A percentile compares a stretch with the other conserved stretches of the same genome.
These are phyloP conservation scores for Cytospora piceae DNA, from an alignment of 2,329 filamentous ascomycete genomes.

Conservation along the genomic window DNA sequence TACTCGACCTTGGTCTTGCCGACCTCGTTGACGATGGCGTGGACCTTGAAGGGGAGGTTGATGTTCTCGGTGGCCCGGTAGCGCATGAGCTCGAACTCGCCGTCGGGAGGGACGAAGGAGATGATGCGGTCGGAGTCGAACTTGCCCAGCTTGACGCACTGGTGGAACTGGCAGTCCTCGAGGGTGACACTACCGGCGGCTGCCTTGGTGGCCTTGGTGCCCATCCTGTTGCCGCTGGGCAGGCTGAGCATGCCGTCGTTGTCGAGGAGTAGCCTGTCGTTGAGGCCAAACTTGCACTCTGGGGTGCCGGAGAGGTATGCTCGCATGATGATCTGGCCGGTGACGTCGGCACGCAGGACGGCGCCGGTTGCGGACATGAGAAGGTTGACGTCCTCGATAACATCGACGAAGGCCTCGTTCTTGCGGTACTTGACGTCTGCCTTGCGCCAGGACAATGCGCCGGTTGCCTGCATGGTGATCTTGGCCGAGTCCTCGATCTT, in stretches of 20 bases:
- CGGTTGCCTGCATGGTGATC: slow-evolving; percentile 99
- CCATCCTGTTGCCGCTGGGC: slow-evolving; percentile 75
- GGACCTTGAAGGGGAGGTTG: slow-evolving; percentile 97
- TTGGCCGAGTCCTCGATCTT: slow-evolving; percentile 90
- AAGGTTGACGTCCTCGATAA: slow-evolving; percentile 98
- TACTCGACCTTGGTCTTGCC: slow-evolving; percentile 98
- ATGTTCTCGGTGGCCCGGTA: slow-evolving; percentile 98
- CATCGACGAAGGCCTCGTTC: slow-evolving; percentile 98
- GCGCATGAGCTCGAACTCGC: slow-evolving; percentile 98
- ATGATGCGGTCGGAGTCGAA: slow-evolving; percentile 98
- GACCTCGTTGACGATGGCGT: slow-evolving; percentile 97
- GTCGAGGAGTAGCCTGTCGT: slow-evolving; percentile 92
- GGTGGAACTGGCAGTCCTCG: slow-evolving; percentile 98
- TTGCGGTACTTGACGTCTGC: slow-evolving; percentile 99
- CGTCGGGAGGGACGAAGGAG: slow-evolving; percentile 93
- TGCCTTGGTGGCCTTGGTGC: slow-evolving; percentile 89
- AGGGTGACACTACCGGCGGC: slow-evolving; percentile 94
- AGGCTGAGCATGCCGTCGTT: slow-evolving; percentile 67
- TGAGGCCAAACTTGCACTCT: slow-evolving; percentile 98
- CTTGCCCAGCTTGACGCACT: slow-evolving; percentile 96
- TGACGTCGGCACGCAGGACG: slow-evolving; percentile 93
- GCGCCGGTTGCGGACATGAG: slow-evolving; percentile 98
- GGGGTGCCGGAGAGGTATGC: slow-evolving; percentile 95
- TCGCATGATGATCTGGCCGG: slow-evolving; percentile 97
- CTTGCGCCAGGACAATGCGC: slow-evolving; percentile 93